Percentiles rank a stretch among this genome's conserved stretches.
Evolutionary conservation across 495 filamentous ascomycete species (phyloP).

Genomic region (Lophiostoma macrostomum): DNA sequence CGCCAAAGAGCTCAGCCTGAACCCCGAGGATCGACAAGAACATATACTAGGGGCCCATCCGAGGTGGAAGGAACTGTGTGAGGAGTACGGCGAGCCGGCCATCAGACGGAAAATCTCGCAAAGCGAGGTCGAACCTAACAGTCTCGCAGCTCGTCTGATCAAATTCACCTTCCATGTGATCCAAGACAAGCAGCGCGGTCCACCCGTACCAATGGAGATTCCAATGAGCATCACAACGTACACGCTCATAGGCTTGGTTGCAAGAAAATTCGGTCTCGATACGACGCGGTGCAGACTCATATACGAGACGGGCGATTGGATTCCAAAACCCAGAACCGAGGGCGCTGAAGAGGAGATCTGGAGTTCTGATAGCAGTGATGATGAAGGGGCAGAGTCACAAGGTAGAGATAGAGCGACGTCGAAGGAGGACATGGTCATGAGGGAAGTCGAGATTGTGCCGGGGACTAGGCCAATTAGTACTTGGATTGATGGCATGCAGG

Average conservation of each 20-base stretch:
- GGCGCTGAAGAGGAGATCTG: conserved; percentile 59
- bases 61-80: conserved; percentile 70
- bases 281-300: conserved; percentile 64
- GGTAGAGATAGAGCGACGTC: no score
- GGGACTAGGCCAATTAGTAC: conserved; percentile 78
- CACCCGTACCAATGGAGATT: conserved; percentile 45
- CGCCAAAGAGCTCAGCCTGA: conserved; percentile 64
- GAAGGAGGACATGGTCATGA: conserved; percentile 60
- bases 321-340: conserved; percentile 59
- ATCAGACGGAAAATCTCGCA: conserved; percentile 50
- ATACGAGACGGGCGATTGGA: conserved; percentile 82
- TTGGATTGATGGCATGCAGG: conserved; percentile 70
- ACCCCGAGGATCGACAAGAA: conserved; percentile 52
- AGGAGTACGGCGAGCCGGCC: conserved; percentile 62
- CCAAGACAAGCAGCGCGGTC: conserved; percentile 31
- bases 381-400: conserved; percentile 34
- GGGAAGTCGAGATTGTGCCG: conserved; percentile 79
- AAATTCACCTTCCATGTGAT: conserved; percentile 58
- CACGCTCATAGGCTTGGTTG: conserved; percentile 71
- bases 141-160: conserved; percentile 70
- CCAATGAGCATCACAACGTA: conserved; percentile 79
- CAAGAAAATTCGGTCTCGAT: conserved; percentile 61
- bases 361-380: conserved; percentile 51
- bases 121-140: conserved; percentile 57
- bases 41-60: conserved; percentile 59